Evolutionary conservation across 1,284 basidiomycete genomes (phyloP).

Genomic region (Porodaedalea pini): DNA sequence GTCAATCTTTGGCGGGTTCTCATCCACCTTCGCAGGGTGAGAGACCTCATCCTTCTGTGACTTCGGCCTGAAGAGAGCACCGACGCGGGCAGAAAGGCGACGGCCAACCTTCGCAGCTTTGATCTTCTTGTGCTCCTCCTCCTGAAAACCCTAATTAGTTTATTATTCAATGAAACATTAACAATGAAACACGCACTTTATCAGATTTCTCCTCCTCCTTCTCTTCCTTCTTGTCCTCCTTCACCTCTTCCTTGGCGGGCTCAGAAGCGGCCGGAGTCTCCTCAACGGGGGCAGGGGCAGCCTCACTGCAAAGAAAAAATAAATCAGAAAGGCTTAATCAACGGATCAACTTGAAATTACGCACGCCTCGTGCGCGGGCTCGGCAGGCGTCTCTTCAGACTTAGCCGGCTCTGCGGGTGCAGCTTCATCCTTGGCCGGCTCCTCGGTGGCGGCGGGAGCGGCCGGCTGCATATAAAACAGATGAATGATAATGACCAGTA

Average conservation of each 20-base stretch:
- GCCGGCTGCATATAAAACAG: constrained; percentile 9
- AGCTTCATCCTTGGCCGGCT: constrained; percentile 30
- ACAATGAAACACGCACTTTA: neutral
- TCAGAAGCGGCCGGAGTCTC: constrained; percentile 32
- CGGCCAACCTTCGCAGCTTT: constrained; percentile 62
- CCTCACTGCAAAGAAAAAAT: constrained; percentile 19
- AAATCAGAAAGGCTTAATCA: constrained; percentile 9
- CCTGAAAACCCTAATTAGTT: constrained; percentile 28
- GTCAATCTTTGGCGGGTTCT: constrained; percentile 75
- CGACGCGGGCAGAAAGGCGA: constrained; percentile 72
- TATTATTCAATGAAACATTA: neutral
- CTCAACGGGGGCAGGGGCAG: constrained; percentile 25
- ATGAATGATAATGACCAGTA: constrained; percentile 13
- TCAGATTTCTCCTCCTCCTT: constrained; percentile 35
- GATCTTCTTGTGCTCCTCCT: constrained; percentile 44
- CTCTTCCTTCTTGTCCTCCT: constrained; percentile 55
- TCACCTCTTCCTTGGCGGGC: constrained; percentile 31
- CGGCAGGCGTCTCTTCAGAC: constrained; percentile 38
- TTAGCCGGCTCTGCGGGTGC: constrained; percentile 32
- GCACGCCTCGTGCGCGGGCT: constrained; percentile 58
- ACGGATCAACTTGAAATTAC: constrained; percentile 27
- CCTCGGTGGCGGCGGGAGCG: constrained; percentile 27
- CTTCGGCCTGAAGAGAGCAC: constrained; percentile 77
- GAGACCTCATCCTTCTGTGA: constrained; percentile 60
- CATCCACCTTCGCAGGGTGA: constrained; percentile 79